phyloP scores from a whole-genome alignment of 805 yeast species.

The Metschnikowia borealis region DNA sequence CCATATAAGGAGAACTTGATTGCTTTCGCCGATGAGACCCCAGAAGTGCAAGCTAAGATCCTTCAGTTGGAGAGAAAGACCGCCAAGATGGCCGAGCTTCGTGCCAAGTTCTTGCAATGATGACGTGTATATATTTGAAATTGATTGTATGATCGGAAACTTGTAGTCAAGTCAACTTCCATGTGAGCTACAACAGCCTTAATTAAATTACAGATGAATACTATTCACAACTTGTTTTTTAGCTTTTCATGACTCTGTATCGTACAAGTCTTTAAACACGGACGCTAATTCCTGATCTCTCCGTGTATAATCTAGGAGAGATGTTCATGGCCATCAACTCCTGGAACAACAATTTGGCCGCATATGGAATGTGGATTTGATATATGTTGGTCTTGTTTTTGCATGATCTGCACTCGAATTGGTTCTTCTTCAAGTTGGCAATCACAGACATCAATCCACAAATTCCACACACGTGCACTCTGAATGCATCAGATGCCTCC shows the following conservation, averaged over 20 bases:
- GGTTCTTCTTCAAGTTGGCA: conserved; percentile 95
- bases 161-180: background rate
- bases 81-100: conserved; percentile 28
- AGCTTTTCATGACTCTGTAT: conserved; percentile 1
- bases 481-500: conserved; percentile 99
- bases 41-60: conserved; percentile 43
- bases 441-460: conserved; percentile 98
- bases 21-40: conserved; percentile 80
- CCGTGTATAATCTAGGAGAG: conserved; percentile 95
- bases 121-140: conserved; percentile 4
- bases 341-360: conserved; percentile 96
- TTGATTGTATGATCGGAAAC: background rate
- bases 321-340: conserved; percentile 99
- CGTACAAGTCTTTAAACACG: conserved; percentile 22
- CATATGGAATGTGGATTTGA: conserved; percentile 97
- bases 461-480: conserved; percentile 96
- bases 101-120: conserved; percentile 25
- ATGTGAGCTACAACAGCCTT: background rate
- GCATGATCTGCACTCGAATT: conserved; percentile 97
- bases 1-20: conserved; percentile 81
- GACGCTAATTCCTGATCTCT: conserved; percentile 60
- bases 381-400: conserved; percentile 97
- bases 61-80: conserved; percentile 36
- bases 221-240: background rate
- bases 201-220: background rate